Evolutionary conservation across 257 asterid genomes (phyloP).

Genomic region (Cinchona pubescens): DNA sequence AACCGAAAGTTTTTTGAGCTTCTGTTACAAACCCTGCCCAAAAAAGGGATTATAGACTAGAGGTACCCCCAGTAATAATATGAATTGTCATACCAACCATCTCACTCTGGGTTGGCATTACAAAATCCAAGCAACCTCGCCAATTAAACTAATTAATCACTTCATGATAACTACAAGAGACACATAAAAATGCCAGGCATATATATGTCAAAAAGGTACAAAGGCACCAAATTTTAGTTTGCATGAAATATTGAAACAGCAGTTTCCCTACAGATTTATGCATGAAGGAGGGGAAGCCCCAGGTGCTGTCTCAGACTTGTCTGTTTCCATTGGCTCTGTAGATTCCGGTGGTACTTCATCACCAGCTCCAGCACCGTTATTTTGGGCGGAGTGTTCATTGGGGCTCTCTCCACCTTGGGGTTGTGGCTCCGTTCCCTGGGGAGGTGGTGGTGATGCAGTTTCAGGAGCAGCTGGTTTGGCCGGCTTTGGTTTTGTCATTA

Average conservation of each 20-base stretch:
- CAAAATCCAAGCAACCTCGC: constrained; percentile 2
- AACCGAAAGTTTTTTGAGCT: not conserved
- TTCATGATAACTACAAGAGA: constrained; percentile 4
- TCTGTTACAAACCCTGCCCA: constrained; percentile 27
- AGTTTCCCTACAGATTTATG: constrained; percentile 10
- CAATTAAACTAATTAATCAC: not conserved
- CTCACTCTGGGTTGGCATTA: too few relatives aligned
- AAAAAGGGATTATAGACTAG: constrained; percentile 27
- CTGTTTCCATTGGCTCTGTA: constrained; percentile 72
- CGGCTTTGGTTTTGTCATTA: constrained; percentile 85
- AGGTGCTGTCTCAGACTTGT: constrained; percentile 40
- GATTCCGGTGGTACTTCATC: constrained; percentile 37
- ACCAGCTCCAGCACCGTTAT: constrained; percentile 26
- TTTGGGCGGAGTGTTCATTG: constrained; percentile 27
- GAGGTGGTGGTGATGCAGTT: constrained; percentile 57
- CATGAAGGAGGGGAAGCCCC: too few relatives aligned
- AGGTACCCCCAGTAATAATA: not conserved
- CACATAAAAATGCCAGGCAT: not conserved
- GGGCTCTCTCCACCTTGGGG: constrained; percentile 38
- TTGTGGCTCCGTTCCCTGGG: constrained; percentile 62
- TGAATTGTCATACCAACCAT: not conserved
- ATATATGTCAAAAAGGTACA: not conserved
- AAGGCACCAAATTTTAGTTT: not conserved
- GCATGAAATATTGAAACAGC: not conserved
- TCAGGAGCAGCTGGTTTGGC: constrained; percentile 46